Percentiles rank a stretch among this genome's conserved stretches.
Evolutionary conservation across 768 basidiomycete species (phyloP).

Genomic region (Mycena indigotica): DNA sequence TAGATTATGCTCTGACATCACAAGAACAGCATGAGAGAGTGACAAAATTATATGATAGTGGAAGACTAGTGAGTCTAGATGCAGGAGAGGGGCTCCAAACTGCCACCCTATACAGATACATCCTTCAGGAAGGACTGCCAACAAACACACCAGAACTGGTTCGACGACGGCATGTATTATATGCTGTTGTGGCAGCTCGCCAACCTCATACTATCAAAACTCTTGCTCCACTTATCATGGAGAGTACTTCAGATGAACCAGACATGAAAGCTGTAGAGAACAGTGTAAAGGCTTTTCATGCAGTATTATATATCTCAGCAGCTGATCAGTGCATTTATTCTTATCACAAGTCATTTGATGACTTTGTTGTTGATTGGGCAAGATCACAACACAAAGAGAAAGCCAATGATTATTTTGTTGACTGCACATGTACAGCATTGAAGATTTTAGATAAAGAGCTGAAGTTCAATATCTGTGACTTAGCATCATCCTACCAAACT

Average conservation of each 20-base stretch:
- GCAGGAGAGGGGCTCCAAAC: too few relatives aligned
- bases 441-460: slow-evolving; percentile 5
- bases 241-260: background rate
- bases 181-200: background rate
- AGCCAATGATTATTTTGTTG: background rate
- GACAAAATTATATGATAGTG: too few relatives aligned
- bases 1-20: too few relatives aligned
- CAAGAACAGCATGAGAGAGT: too few relatives aligned
- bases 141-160: too few relatives aligned
- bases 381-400: background rate
- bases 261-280: background rate
- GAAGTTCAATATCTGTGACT: slow-evolving; percentile 10
- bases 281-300: background rate
- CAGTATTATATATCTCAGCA: slow-evolving; percentile 1
- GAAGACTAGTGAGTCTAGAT: too few relatives aligned
- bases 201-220: background rate
- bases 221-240: slow-evolving; percentile 2
- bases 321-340: background rate
- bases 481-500: slow-evolving; percentile 5
- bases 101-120: too few relatives aligned
- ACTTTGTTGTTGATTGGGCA: background rate
- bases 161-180: background rate
- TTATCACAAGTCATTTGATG: slow-evolving; percentile 10
- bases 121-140: too few relatives aligned
- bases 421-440: background rate